Percentiles rank a stretch among this genome's conserved stretches.
phyloP scores from a whole-genome alignment of 177 flowering plant species.

The Tripterygium wilfordii region DNA sequence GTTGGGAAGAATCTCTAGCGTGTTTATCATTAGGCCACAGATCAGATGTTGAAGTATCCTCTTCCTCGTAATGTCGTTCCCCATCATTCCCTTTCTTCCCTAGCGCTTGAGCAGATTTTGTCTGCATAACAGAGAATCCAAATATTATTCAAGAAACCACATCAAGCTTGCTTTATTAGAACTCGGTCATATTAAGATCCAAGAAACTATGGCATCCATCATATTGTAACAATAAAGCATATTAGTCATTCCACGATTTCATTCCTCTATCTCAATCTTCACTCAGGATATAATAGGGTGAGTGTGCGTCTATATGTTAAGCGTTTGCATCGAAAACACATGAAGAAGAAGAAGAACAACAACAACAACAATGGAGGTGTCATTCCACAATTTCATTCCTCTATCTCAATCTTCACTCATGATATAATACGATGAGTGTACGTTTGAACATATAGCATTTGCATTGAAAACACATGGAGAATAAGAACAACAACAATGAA shows the following conservation, averaged over 20 bases:
- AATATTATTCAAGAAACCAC: constrained; percentile 1
- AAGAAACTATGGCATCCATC: too few species aligned
- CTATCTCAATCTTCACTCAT: not conserved
- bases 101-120: constrained; percentile 48
- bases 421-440: not conserved
- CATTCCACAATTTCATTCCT: too few species aligned
- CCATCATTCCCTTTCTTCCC: constrained; percentile 54
- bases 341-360: not conserved
- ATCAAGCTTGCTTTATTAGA: too few species aligned
- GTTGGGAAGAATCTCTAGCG: constrained; percentile 33
- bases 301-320: not conserved
- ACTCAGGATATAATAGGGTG: not conserved
- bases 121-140: constrained; percentile 21
- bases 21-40: constrained; percentile 51
- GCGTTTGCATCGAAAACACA: not conserved
- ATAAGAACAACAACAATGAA: not conserved
- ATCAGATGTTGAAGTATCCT: constrained; percentile 47
- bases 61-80: constrained; percentile 55
- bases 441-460: not conserved
- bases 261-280: not conserved
- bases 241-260: too few species aligned
- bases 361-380: too few species aligned
- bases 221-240: too few species aligned
- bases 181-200: too few species aligned
- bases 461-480: not conserved